Conservation (phyloP, 768 basidiomycete genomes). For the Boletus sensibilis region DNA sequence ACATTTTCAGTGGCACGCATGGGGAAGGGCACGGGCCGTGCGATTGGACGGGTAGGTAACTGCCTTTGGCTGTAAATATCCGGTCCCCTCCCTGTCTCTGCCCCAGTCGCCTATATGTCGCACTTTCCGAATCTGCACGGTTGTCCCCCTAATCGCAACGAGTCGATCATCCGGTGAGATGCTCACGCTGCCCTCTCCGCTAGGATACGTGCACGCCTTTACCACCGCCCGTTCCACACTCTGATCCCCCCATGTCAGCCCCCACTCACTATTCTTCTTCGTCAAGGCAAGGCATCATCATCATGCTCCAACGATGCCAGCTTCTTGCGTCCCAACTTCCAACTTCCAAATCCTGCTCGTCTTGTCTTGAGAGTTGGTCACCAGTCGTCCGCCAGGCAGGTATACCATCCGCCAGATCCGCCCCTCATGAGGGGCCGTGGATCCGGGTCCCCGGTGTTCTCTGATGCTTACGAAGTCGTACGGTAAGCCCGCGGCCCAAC, state of each 20-base stretch:
- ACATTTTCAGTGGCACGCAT: neutral
- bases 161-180: neutral
- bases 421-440: neutral
- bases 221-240: neutral
- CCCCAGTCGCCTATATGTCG: neutral
- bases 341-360: neutral
- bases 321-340: too few relatives aligned
- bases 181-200: neutral
- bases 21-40: neutral
- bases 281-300: neutral
- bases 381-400: too few relatives aligned
- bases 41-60: neutral
- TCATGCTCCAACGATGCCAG: neutral
- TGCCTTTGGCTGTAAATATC: neutral
- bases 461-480: neutral
- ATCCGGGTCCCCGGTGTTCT: too few relatives aligned
- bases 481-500: too few relatives aligned
- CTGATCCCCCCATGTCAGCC: neutral
- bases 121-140: too few relatives aligned
- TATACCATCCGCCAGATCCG: neutral
- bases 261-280: neutral
- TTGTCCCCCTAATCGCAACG: too few relatives aligned
- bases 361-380: too few relatives aligned
- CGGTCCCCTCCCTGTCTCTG: neutral
- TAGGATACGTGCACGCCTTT: neutral